Evolutionary conservation across 345 rosid species (phyloP).

Genomic region (Theobroma cacao): DNA sequence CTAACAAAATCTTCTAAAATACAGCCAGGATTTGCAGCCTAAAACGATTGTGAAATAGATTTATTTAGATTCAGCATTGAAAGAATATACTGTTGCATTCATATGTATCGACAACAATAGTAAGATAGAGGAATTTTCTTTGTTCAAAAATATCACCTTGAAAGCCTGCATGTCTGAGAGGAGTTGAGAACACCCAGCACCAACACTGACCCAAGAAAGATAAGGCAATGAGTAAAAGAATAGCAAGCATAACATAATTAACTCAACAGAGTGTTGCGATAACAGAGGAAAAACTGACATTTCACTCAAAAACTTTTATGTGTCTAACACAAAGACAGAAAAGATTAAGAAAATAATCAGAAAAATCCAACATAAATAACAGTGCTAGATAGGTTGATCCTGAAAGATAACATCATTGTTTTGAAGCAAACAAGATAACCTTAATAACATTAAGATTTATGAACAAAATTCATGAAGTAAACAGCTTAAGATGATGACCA

Average conservation of each 20-base stretch:
- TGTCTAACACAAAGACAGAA: background rate
- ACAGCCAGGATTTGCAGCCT: constrained; percentile 99
- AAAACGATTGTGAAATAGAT: background rate
- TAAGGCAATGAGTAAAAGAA: constrained; percentile 7
- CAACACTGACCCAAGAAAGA: constrained; percentile 63
- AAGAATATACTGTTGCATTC: background rate
- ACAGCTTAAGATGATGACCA: background rate
- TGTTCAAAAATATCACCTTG: constrained; percentile 53
- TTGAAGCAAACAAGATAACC: background rate
- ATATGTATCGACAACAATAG: background rate
- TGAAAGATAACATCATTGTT: background rate
- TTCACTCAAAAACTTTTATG: background rate
- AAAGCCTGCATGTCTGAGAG: constrained; percentile 99
- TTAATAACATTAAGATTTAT: background rate
- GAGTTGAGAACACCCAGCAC: constrained; percentile 99
- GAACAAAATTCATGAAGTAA: background rate
- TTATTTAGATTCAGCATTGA: background rate
- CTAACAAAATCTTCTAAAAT: constrained; percentile 96
- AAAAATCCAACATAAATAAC: background rate
- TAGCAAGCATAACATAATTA: background rate
- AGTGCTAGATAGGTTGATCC: background rate
- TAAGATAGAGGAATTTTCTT: background rate
- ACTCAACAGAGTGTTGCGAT: background rate
- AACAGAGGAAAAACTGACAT: background rate
- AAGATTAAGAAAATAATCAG: background rate